phyloP scores from a whole-genome alignment of 2,329 filamentous ascomycete genomes.

The Didymella arachidicola region DNA sequence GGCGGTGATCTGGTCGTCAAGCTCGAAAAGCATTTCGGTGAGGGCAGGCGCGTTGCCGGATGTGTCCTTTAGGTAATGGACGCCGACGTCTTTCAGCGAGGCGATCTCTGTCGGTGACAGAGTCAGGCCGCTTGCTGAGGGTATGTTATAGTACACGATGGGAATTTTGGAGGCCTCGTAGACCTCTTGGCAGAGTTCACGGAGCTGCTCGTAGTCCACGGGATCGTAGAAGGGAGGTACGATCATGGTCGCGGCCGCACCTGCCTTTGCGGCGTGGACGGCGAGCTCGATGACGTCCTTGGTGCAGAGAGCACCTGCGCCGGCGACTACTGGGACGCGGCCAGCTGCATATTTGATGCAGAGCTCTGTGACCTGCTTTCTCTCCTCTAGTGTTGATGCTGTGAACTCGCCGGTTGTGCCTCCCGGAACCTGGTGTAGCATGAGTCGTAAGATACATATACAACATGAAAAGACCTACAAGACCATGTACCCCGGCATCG shows the following conservation, averaged over 20 bases:
- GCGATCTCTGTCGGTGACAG: slow-evolving; percentile 56
- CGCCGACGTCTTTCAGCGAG: slow-evolving; percentile 55
- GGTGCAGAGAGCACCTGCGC: slow-evolving; percentile 57
- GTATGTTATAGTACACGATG: slow-evolving; percentile 63
- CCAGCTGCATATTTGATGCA: slow-evolving; percentile 51
- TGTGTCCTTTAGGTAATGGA: slow-evolving; percentile 62
- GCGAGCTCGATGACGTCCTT: slow-evolving; percentile 53
- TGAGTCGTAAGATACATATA: too few species aligned
- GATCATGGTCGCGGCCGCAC: slow-evolving; percentile 58
- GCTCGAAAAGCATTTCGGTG: slow-evolving; percentile 59
- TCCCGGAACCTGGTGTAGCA: slow-evolving; percentile 50
- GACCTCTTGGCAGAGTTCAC: slow-evolving; percentile 54
- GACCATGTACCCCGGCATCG: slow-evolving; percentile 56
- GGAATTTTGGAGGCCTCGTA: slow-evolving; percentile 53
- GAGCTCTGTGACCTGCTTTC: slow-evolving; percentile 55
- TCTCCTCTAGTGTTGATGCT: slow-evolving; percentile 54
- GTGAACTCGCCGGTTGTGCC: slow-evolving; percentile 63
- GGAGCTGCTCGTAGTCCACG: slow-evolving; percentile 51
- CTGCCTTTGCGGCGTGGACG: slow-evolving; percentile 50
- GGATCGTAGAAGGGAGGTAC: slow-evolving; percentile 62
- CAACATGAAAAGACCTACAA: too few species aligned
- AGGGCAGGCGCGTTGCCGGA: slow-evolving; percentile 61
- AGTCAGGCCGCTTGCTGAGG: slow-evolving; percentile 55
- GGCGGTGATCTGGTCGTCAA: slow-evolving; percentile 54
- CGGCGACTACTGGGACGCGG: slow-evolving; percentile 54